A percentile compares a stretch with the other conserved stretches of the same genome.
These are phyloP conservation scores for Tulasnella sp. DNA, from an alignment of 768 basidiomycete species.

Conservation along the genomic window DNA sequence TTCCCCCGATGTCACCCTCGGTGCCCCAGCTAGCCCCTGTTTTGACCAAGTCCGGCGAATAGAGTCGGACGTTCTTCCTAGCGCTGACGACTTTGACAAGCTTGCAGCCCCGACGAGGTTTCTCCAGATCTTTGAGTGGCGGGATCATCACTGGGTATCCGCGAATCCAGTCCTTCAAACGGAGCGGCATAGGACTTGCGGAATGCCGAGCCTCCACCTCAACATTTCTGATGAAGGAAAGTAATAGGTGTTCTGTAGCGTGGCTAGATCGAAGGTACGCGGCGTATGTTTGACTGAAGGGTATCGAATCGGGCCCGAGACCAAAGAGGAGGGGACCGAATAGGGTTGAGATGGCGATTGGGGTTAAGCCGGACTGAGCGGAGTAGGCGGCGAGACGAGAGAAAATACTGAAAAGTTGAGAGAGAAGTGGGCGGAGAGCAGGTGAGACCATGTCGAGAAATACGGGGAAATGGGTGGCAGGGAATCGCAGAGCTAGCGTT, in stretches of 20 bases:
- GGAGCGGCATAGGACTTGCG: slow-evolving; percentile 67
- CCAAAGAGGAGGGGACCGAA: slow-evolving; percentile 91
- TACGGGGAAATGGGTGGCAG: slow-evolving; percentile 64
- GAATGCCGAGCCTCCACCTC: slow-evolving; percentile 43
- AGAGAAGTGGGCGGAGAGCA: slow-evolving; percentile 57
- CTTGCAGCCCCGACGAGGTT: slow-evolving; percentile 69
- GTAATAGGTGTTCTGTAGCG: slow-evolving; percentile 90
- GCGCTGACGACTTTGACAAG: slow-evolving; percentile 75
- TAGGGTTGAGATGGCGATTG: slow-evolving; percentile 80
- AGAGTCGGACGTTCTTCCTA: slow-evolving; percentile 78
- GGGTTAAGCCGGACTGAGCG: slow-evolving; percentile 81
- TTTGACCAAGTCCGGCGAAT: slow-evolving; percentile 79
- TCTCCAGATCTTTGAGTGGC: slow-evolving; percentile 46
- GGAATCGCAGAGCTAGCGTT: slow-evolving; percentile 43
- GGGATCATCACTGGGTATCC: slow-evolving; percentile 82
- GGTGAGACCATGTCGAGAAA: slow-evolving; percentile 50
- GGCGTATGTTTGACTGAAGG: slow-evolving; percentile 47
- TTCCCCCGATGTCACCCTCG: slow-evolving; percentile 49
- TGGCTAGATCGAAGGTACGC: slow-evolving; percentile 76
- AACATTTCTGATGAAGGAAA: slow-evolving; percentile 83
- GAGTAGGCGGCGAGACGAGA: slow-evolving; percentile 80
- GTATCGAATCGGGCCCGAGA: slow-evolving; percentile 50
- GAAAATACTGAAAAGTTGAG: slow-evolving; percentile 74
- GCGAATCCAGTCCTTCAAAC: slow-evolving; percentile 88
- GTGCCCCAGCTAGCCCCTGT: slow-evolving; percentile 51